These are phyloP conservation scores for Fusarium buharicum DNA, from an alignment of 2,329 filamentous ascomycete species.

Conservation along the genomic window DNA sequence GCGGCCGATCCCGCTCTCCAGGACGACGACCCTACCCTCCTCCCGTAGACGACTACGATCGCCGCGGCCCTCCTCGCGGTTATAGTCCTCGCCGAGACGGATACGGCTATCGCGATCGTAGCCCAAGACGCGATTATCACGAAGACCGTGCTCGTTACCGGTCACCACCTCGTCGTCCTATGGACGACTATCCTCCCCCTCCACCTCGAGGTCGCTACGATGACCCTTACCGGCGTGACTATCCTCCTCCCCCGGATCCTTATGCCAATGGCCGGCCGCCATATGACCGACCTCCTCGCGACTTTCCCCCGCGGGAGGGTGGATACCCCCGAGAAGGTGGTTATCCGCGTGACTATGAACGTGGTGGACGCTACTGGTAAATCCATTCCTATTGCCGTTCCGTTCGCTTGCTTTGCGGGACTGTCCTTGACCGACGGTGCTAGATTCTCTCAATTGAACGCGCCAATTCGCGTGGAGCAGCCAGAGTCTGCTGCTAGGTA, in stretches of 20 bases:
- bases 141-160: conserved; percentile 83
- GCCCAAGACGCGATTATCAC: conserved; percentile 88
- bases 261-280: conserved; percentile 67
- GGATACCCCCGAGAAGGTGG: conserved; percentile 55
- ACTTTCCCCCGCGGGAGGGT: conserved; percentile 59
- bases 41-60: conserved; percentile 81
- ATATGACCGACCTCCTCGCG: conserved; percentile 66
- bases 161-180: conserved; percentile 79
- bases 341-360: conserved; percentile 61
- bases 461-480: conserved; percentile 31
- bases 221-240: conserved; percentile 79
- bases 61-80: conserved; percentile 79
- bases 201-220: conserved; percentile 77
- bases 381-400: conserved; percentile 44
- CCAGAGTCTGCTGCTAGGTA: conserved; percentile 26
- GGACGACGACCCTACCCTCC: conserved; percentile 72
- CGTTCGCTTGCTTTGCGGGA: conserved; percentile 45
- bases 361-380: conserved; percentile 64
- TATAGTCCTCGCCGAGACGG: conserved; percentile 81
- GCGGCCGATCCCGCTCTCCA: conserved; percentile 82
- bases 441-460: conserved; percentile 47
- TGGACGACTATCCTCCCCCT: conserved; percentile 80
- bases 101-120: conserved; percentile 87
- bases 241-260: conserved; percentile 72
- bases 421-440: conserved; percentile 51